Percentiles rank a stretch among this genome's conserved stretches.
phyloP scores from a whole-genome alignment of 192 early-diverging fungal species.

The Backusella tarrabulga region DNA sequence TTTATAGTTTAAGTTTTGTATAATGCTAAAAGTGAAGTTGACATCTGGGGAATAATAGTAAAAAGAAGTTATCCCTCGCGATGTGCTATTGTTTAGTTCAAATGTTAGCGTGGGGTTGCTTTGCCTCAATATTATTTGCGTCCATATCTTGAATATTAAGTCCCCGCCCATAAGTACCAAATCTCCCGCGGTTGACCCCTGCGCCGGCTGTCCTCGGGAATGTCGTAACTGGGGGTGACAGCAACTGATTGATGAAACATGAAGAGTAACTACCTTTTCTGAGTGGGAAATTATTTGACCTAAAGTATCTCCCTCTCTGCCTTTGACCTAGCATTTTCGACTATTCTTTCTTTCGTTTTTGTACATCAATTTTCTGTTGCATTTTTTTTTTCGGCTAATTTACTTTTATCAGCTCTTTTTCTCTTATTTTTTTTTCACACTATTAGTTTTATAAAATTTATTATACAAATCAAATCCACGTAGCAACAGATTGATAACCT shows the following conservation, averaged over 20 bases:
- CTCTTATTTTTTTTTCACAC: background rate
- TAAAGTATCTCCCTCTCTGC: background rate
- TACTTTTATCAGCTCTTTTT: background rate
- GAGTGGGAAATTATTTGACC: conserved; percentile 4
- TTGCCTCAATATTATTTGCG: background rate
- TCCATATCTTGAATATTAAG: background rate
- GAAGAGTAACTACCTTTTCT: background rate
- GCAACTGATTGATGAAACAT: conserved; percentile 1
- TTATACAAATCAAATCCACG: background rate
- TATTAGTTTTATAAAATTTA: background rate
- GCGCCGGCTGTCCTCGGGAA: conserved; percentile 1
- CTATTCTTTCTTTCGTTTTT: background rate
- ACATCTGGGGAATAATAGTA: background rate
- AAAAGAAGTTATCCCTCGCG: background rate
- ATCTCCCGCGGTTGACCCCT: background rate
- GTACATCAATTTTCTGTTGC: background rate
- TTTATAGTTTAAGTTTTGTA: background rate
- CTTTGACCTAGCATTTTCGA: background rate
- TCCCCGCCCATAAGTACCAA: background rate
- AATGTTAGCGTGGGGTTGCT: background rate
- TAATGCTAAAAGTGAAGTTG: background rate
- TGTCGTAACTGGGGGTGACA: background rate
- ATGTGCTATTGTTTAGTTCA: background rate
- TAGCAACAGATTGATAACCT: background rate
- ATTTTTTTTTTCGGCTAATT: background rate